Evolutionary conservation across 1,284 basidiomycete genomes (phyloP), one percentile per base, ranked within the genome.

Genomic region (Inonotus hispidus): DNA sequence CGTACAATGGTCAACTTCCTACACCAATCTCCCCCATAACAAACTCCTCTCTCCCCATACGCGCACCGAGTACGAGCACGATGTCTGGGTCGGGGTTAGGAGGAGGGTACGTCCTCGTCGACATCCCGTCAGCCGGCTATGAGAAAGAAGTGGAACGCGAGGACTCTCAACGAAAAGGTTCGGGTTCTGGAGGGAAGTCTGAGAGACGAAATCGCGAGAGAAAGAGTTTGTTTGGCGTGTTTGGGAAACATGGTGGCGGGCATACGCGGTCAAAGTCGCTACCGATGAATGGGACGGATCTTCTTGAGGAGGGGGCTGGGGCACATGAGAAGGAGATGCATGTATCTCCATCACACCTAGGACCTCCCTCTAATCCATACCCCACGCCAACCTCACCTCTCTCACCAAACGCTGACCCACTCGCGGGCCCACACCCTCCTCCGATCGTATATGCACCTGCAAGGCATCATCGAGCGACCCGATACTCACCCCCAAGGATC

Each of bases 381-480:
- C 53, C 35, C 39, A 61, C 46, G 21, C 54, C 53, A 13, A 53
- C 32, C 23, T 55, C 61, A 19, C 52, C 50, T 3, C 21, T 57
- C 11, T 45, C 16, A 14, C 56, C 49, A 32, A 19, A 3, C 5
- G 25, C 32, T 10, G 55, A 58, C 39, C 39, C 39, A 21, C 41
- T 49, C 5, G n/a, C 19, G 1, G 61, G 61, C 3, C 58, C 58
- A 25, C 43, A 58, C 32, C 79, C 80, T 21, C 81, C 80, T 23
- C 72, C 81, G 55, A 81, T 82, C 64, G 73, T 82, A 58, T 83
- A 83, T 67, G 79, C 81, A 37, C 77, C 81, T 19, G 72, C 78
- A 25, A 76, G 77, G 56, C 75, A 75, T 65, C 71, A 75, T 38
- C 43, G 49, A 1, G 67, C 68, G 65, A 72, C 78, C 54, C 76